These are phyloP conservation scores for Torrubiella hemipterigena DNA, from an alignment of 2,329 filamentous ascomycete genomes.

Conservation along the genomic window DNA sequence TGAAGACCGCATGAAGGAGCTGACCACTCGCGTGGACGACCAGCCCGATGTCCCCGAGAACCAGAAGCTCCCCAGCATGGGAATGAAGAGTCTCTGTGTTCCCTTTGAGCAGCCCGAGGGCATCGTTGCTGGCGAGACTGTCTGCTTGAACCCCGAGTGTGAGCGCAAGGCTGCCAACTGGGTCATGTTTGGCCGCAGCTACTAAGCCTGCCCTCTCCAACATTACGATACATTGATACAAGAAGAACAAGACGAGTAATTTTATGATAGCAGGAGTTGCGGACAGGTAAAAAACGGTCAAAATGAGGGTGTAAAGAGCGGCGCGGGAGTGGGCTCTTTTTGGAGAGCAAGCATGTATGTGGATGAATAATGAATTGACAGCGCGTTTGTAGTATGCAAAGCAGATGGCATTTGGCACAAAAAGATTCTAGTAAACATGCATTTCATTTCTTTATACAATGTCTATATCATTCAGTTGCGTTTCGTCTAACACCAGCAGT, in stretches of 20 bases:
- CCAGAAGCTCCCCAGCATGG: slow-evolving; percentile 45
- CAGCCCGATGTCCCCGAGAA: slow-evolving; percentile 39
- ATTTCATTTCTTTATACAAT: no score
- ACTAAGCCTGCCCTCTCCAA: slow-evolving; percentile 35
- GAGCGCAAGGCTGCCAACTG: slow-evolving; percentile 64
- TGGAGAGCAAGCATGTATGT: no score
- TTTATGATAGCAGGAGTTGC: no score
- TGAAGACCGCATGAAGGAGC: slow-evolving; percentile 89
- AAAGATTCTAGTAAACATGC: no score
- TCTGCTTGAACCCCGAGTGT: slow-evolving; percentile 88
- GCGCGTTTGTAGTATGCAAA: no score
- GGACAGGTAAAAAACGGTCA: no score
- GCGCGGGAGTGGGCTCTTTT: no score
- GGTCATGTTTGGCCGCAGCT: slow-evolving; percentile 82
- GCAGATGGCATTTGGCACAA: neutral
- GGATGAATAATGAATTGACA: no score
- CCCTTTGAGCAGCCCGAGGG: slow-evolving; percentile 75
- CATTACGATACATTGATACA: no score
- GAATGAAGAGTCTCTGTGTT: slow-evolving; percentile 62
- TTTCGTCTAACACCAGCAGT: slow-evolving; percentile 57
- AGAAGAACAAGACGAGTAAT: slow-evolving; percentile 4
- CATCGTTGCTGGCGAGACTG: slow-evolving; percentile 67
- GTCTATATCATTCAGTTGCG: no score
- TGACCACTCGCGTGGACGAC: slow-evolving; percentile 66
- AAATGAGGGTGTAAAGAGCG: no score